A percentile compares a stretch with the other conserved stretches of the same genome.
Evolutionary conservation across 2,329 filamentous ascomycete genomes (phyloP).

Genomic region (Byssothecium circinans): DNA sequence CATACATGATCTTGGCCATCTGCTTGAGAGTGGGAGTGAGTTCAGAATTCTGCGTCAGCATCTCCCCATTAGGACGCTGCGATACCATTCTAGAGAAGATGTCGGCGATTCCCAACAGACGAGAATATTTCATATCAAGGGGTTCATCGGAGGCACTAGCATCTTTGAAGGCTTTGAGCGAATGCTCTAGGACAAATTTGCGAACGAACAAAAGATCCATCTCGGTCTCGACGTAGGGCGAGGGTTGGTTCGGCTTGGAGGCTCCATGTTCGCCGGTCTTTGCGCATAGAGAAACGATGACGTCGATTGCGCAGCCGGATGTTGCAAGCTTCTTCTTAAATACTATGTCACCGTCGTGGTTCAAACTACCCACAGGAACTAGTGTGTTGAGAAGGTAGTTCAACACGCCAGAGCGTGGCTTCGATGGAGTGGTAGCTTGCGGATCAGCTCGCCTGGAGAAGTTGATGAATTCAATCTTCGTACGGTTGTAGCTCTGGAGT

Average conservation of each 20-base stretch:
- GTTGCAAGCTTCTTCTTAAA: conserved; percentile 86
- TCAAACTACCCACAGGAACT: conserved; percentile 65
- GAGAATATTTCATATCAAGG: conserved; percentile 82
- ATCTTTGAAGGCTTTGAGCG: conserved; percentile 88
- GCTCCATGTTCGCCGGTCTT: conserved; percentile 79
- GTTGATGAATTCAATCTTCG: conserved; percentile 98
- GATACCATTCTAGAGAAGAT: conserved; percentile 92
- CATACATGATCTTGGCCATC: conserved; percentile 93
- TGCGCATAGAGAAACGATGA: conserved; percentile 82
- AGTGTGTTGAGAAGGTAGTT: conserved; percentile 91
- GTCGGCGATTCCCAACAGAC: conserved; percentile 84
- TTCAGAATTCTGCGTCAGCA: conserved; percentile 42
- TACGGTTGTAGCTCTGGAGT: conserved; percentile 85
- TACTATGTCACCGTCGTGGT: conserved; percentile 71
- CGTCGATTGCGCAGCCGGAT: conserved; percentile 80
- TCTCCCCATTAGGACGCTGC: conserved; percentile 45
- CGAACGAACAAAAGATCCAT: conserved; percentile 87
- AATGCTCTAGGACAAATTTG: conserved; percentile 91
- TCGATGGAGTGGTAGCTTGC: conserved; percentile 83
- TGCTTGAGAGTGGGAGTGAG: conserved; percentile 69
- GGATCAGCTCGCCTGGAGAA: conserved; percentile 91
- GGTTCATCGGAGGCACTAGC: conserved; percentile 77
- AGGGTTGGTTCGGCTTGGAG: conserved; percentile 49
- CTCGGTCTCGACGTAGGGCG: conserved; percentile 67
- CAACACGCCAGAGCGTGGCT: conserved; percentile 86